These are phyloP conservation scores for Cucurbita argyrosperma DNA, from an alignment of 306 rosid genomes.

Conservation along the genomic window DNA sequence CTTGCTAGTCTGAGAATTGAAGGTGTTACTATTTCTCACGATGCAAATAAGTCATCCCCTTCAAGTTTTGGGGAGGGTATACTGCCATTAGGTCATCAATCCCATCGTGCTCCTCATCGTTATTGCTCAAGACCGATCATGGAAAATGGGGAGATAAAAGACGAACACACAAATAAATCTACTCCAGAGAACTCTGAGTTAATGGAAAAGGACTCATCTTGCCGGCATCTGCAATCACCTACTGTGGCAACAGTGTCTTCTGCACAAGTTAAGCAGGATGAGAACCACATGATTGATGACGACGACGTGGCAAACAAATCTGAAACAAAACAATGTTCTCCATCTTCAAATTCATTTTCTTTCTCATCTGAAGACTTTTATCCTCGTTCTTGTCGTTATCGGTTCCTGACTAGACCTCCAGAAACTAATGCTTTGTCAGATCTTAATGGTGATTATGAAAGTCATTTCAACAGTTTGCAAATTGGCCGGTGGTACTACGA, in stretches of 20 bases:
- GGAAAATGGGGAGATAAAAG: slow-evolving; percentile 15
- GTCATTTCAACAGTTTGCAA: slow-evolving; percentile 17
- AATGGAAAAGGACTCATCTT: slow-evolving; percentile 11
- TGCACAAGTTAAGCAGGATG: slow-evolving; percentile 11
- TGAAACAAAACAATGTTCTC: slow-evolving; percentile 13
- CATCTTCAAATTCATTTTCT: slow-evolving; percentile 12
- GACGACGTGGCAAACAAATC: background rate
- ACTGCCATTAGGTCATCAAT: slow-evolving; percentile 12
- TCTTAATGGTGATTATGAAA: slow-evolving; percentile 30
- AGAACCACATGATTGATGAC: slow-evolving; percentile 12
- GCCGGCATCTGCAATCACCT: slow-evolving; percentile 1
- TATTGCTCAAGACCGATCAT: slow-evolving; percentile 1
- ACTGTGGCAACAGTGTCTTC: background rate
- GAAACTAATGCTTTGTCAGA: slow-evolving; percentile 23
- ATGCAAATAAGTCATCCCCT: slow-evolving; percentile 10
- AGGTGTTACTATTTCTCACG: slow-evolving; percentile 17
- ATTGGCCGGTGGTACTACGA: slow-evolving; percentile 18
- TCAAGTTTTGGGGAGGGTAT: slow-evolving; percentile 7
- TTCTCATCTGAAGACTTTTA: slow-evolving; percentile 19
- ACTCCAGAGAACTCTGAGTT: slow-evolving; percentile 7
- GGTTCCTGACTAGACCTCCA: slow-evolving; percentile 13
- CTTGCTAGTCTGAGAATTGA: slow-evolving; percentile 23
- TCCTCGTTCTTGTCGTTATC: slow-evolving; percentile 18
- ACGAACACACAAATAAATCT: slow-evolving; percentile 4
- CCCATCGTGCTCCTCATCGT: slow-evolving; percentile 12